Evolutionary conservation across 305 asterid genomes (phyloP), one percentile per base, ranked within the genome.

Genomic region (Stenogyne calaminthoides): DNA sequence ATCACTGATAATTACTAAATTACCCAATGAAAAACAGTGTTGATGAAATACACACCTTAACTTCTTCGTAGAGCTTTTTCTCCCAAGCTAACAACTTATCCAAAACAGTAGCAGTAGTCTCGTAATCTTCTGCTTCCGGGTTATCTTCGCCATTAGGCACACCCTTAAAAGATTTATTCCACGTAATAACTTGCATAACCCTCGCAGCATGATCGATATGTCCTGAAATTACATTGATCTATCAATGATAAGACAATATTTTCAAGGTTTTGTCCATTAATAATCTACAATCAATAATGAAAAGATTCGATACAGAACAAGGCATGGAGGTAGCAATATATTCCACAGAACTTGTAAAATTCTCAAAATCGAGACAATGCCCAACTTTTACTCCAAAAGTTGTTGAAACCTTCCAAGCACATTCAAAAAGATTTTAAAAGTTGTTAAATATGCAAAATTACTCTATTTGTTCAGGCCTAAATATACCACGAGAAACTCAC

Each of bases 11-110:
- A 34, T 10, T 40, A 62, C 20, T 19, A 67, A 63, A 64, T 34
- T 14, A 57, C 19, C 32, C 1, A 7, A 1, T 34, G n/a, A 40
- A 25, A 29, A 47, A 46, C 39, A 22, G 22, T 47, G 25, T 1
- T 36, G 9, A 2, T 9, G 9, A 5, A 18, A 6, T 39, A 54
- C 47, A 1, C 74, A 95, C 99, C 98, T 95, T 95, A 61, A 95
- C 92, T 90, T 95, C 98, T 88, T 95, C 99, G 40, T 87, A 95
- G 46, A 95, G 92, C 83, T 95, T 95, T 81, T 95, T 95, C 88
- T 95, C 99, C 99, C 99, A 95, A 10, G 98, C 99, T 46, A 92
- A 83, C 80, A 95, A 84, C 85, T 95, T 95, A 82, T 95, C 99
- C 79, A 95, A 85, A 78, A 95, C 85, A n/a, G 96, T 95, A 81